These are phyloP conservation scores for Sarcocystis neurona DNA, from an alignment of 169 alveolate species.

Conservation along the genomic window DNA sequence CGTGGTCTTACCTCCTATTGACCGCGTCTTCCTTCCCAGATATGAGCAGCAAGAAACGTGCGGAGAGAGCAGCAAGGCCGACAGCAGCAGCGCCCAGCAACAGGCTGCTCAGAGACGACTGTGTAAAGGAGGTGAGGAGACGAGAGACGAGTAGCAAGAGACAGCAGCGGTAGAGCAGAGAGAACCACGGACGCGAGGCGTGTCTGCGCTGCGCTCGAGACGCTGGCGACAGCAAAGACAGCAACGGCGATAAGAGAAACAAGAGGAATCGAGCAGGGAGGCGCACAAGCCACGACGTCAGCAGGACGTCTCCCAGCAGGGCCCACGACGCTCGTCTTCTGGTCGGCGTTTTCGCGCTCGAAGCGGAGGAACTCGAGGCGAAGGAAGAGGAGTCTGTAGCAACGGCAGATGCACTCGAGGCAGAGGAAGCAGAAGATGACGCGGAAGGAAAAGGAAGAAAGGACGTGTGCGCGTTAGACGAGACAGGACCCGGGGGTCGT, in stretches of 20 bases:
- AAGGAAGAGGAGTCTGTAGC: no score
- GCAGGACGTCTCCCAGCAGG: constrained; percentile 11
- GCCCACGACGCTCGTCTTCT: constrained; percentile 27
- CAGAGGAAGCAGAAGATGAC: no score
- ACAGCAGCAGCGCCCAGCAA: constrained; percentile 4
- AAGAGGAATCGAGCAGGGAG: constrained; percentile 9
- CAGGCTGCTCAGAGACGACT: not conserved
- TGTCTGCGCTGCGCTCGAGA: not conserved
- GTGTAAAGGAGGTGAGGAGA: not conserved
- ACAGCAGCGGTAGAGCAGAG: constrained; percentile 44
- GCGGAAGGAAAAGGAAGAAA: no score
- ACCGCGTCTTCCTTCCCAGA: constrained; percentile 25
- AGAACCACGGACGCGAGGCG: constrained; percentile 44
- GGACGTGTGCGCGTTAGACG: no score
- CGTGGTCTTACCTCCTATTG: not conserved
- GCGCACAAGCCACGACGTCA: constrained; percentile 30
- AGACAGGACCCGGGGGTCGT: no score
- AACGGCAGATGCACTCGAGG: no score
- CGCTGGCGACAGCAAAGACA: not conserved
- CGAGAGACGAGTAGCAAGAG: constrained; percentile 38
- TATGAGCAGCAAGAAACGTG: constrained; percentile 2
- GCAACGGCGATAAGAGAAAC: constrained; percentile 28
- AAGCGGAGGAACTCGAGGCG: no score
- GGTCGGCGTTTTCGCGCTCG: no score
- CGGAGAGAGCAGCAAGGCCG: not conserved